Base-by-base conservation (phyloP, 805 yeast species). In the Candida glaebosa region DNA sequence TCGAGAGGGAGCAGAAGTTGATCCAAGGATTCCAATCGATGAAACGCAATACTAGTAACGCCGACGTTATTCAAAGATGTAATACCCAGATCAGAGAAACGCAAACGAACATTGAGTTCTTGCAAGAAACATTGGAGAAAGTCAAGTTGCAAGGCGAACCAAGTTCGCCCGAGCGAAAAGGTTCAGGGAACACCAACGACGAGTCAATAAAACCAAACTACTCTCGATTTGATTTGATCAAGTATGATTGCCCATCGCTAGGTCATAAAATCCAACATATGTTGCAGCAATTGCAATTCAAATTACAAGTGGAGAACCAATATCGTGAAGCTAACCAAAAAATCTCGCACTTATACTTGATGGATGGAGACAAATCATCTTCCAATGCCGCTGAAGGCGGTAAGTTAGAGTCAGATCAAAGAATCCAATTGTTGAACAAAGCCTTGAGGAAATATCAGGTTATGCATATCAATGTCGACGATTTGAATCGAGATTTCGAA, bases 231-330 rank as follows among this genome's bases (percentile, higher is more conserved):
- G 99, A 93, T 60, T 71, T 93, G 42, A 75, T 88, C 58, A 89
- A 89, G 53, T 89, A 88, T 57, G 97, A 93, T 54, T 87, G 96
- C 52, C 96, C 97, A 0, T 87, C 95, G 0, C 69, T 93, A 51
- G 96, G 97, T 8, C 96, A 93, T 54, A 79, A 93, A 48, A 93
- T 93, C 56, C 96, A 88, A 63, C 82, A 87, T 53, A 90, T 93
- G 98, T 75, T 91, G 41, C 97, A 90, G 65, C 95, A 89, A 62
- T 73, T 93, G 45, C 96, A 90, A 58, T 89, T 91, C 62, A 93
- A 93, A 63, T 73, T 91, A 35, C 93, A 91, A 56, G 95, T 91
- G 30, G 99, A 93, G 61, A 81, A 87, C 52, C 96, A 93, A 63
- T 93, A 91, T 63, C 82, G 83, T 53, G 91, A 83, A 49, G 98